Conservation (phyloP, 352 stramenopile species). For the Globisporangium camurandrum region DNA sequence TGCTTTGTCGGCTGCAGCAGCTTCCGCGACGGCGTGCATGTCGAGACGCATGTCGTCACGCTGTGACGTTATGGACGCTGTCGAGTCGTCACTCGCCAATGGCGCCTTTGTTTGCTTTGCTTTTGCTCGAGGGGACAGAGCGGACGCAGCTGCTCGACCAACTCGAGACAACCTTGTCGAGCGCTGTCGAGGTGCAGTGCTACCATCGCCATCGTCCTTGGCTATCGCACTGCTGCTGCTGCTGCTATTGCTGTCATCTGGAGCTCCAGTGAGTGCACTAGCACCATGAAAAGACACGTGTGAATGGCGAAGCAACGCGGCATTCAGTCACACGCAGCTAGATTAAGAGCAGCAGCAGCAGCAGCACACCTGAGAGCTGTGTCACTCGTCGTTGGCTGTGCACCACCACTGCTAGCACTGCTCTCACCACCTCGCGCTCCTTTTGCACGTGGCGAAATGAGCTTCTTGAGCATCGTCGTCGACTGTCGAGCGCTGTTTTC, state of each 20-base stretch:
- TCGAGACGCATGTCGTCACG: not conserved
- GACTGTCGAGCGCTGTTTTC: not conserved
- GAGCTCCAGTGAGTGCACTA: not conserved
- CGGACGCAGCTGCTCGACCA: not conserved
- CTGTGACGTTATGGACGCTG: not conserved
- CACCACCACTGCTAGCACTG: not conserved
- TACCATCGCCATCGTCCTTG: not conserved
- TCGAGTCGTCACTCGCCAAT: too few relatives aligned
- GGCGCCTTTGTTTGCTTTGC: not conserved
- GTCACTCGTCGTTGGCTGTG: too few relatives aligned
- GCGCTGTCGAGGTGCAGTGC: not conserved
- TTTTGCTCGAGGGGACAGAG: too few relatives aligned
- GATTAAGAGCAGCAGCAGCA: not conserved
- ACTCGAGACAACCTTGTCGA: too few relatives aligned
- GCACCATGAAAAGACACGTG: not conserved
- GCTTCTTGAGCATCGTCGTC: constrained; percentile 33
- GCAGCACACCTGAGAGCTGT: not conserved
- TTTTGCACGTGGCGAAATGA: constrained; percentile 28
- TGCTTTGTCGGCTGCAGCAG: not conserved
- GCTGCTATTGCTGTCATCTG: not conserved
- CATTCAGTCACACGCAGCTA: not conserved
- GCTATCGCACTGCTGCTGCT: not conserved
- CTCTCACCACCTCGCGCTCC: not conserved
- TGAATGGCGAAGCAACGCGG: not conserved
- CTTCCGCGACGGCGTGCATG: not conserved